A percentile compares a stretch with the other conserved stretches of the same genome.
phyloP scores from a whole-genome alignment of 1,284 basidiomycete species.

The Pseudozyma hubeiensis region DNA sequence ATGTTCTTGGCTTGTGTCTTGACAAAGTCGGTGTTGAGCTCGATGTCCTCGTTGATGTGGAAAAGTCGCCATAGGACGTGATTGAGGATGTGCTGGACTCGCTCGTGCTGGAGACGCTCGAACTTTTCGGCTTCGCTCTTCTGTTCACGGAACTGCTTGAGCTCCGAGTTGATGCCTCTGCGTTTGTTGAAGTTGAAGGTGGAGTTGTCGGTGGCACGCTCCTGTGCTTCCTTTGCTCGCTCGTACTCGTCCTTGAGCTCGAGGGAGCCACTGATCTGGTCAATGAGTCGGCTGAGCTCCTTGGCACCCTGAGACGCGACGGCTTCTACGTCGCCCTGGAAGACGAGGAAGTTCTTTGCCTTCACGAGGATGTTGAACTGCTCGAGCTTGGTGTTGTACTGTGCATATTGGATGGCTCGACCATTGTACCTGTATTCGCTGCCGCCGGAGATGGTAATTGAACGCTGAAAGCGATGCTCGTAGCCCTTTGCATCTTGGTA shows the following conservation, averaged over 20 bases:
- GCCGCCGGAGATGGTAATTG: constrained; percentile 84
- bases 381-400: constrained; percentile 62
- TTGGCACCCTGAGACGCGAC: constrained; percentile 94
- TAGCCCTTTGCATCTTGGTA: constrained; percentile 81
- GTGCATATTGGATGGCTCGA: constrained; percentile 49
- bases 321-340: constrained; percentile 94
- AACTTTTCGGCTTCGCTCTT: constrained; percentile 92
- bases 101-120: constrained; percentile 79
- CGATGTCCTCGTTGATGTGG: constrained; percentile 78
- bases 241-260: constrained; percentile 92
- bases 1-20: constrained; percentile 72
- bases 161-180: constrained; percentile 90
- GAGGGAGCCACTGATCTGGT: constrained; percentile 82
- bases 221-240: constrained; percentile 84
- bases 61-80: constrained; percentile 89
- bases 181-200: constrained; percentile 94
- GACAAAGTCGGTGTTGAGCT: constrained; percentile 53
- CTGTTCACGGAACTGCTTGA: constrained; percentile 97
- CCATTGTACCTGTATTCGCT: constrained; percentile 72
- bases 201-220: constrained; percentile 89
- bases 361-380: constrained; percentile 90
- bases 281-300: constrained; percentile 88
- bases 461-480: constrained; percentile 86
- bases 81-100: constrained; percentile 81
- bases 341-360: constrained; percentile 99